Evolutionary conservation across 2,329 filamentous ascomycete species (phyloP), one percentile per base, ranked within the genome.

Genomic region (Ascocoryne sarcoides): DNA sequence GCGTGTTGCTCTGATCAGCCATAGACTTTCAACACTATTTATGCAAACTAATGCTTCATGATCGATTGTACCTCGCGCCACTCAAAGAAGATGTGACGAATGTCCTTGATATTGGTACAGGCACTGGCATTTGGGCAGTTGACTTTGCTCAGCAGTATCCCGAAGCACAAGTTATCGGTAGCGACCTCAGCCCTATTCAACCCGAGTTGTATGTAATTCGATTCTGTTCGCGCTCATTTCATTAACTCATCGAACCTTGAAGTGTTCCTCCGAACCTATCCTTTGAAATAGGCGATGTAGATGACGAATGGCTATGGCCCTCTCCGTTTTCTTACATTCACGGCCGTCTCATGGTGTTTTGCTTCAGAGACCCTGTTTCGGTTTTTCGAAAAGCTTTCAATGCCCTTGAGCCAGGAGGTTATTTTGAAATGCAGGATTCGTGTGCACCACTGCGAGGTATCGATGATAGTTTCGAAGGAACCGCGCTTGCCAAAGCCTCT

Each of bases 241-340:
- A 4, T 3, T 19, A 19, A 16, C n/a, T 5, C 3, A 35, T n/a
- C 3, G 3, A 5, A 12, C 10, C 32, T 35, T n/a, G 9, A 66
- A 48, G 73, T 39, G 76, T 84, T 1, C 82, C 83, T 0, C 71
- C 73, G 14, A 88, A 88, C 49, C 79, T 86, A 17, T 73, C 75
- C 46, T 88, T 88, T 47, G 76, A 77, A 46, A 70, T 88, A 30
- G 43, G 48, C 38, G 51, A 54, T 36, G 37, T 42, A n/a, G 48
- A 51, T 35, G 49, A 54, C 70, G 60, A 58, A 18, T 66, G 62
- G 62, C 60, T 66, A 8, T 55, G 61, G 0, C 48, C 64, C 39
- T 62, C 65, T 39, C 37, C 33, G 19, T 76, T 78, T 48, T 73
- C 79, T 56, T 74, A 69, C 48, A 67, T 82, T 38, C 76, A 79